Percentiles rank a stretch among this genome's conserved stretches.
These are phyloP conservation scores for Penicillium robsamsonii DNA, from an alignment of 495 filamentous ascomycete genomes.

Conservation along the genomic window DNA sequence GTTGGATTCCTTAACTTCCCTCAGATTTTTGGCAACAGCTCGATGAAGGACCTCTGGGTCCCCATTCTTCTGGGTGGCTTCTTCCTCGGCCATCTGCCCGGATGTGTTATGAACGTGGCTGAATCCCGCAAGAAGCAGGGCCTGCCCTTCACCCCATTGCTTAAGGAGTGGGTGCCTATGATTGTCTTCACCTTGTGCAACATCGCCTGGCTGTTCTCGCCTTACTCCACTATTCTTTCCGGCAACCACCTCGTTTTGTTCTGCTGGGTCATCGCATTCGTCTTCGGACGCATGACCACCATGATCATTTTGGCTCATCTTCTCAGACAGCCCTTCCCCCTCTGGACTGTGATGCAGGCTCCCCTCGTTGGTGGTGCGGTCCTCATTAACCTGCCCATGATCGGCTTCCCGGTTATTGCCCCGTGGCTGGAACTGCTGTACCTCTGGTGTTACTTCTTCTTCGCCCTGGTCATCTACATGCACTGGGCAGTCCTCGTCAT, in stretches of 20 bases:
- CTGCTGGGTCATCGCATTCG: conserved; percentile 89
- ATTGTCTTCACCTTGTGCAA: conserved; percentile 69
- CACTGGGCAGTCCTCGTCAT: conserved; percentile 92
- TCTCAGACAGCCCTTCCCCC: conserved; percentile 89
- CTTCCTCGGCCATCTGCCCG: conserved; percentile 77
- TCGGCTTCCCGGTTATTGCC: conserved; percentile 67
- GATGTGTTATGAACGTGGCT: conserved; percentile 75
- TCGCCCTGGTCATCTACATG: conserved; percentile 79
- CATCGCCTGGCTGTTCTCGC: conserved; percentile 82
- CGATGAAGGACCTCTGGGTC: conserved; percentile 85
- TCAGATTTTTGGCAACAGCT: conserved; percentile 60
- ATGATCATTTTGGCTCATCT: conserved; percentile 98
- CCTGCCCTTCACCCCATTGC: conserved; percentile 77
- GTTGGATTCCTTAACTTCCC: conserved; percentile 59
- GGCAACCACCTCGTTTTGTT: conserved; percentile 89
- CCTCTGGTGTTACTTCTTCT: conserved; percentile 75
- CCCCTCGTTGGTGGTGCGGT: conserved; percentile 83
- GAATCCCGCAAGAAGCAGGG: conserved; percentile 67
- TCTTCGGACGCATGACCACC: conserved; percentile 99
- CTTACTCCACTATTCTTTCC: conserved; percentile 71
- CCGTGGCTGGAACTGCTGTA: conserved; percentile 69
- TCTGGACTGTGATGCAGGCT: conserved; percentile 87
- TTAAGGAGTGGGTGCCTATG: conserved; percentile 95
- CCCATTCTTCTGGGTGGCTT: conserved; percentile 69
- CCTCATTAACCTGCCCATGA: conserved; percentile 73